Conservation (phyloP, 2,329 filamentous ascomycete genomes). For the Annulohypoxylon truncatum region DNA sequence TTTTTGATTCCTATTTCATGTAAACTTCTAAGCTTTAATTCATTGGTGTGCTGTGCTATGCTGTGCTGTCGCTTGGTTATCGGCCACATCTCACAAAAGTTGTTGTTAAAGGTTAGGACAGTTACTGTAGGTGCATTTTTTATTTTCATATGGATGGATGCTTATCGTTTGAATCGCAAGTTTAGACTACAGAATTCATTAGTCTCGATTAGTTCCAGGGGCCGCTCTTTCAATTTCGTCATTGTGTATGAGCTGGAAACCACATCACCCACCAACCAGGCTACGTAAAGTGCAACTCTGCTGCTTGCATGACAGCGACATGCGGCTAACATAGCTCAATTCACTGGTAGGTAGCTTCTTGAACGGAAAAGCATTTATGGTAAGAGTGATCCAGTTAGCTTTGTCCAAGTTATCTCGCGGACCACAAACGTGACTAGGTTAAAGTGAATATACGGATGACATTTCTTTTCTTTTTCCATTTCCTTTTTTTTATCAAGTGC, state of each 20-base stretch:
- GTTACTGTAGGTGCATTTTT: background rate
- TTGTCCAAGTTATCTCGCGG: conserved; percentile 18
- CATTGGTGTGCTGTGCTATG: background rate
- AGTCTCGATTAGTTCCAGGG: conserved; percentile 25
- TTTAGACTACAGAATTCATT: conserved; percentile 4
- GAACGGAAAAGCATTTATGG: conserved; percentile 1
- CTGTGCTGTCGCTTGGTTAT: background rate
- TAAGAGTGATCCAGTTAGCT: conserved; percentile 3
- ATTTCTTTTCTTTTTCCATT: background rate
- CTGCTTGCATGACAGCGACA: conserved; percentile 2
- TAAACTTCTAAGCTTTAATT: background rate
- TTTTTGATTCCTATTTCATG: background rate
- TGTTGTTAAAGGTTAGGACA: background rate
- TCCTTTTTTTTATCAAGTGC: background rate
- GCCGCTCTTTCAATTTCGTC: conserved; percentile 29
- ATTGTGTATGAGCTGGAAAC: conserved; percentile 26
- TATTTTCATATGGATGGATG: background rate
- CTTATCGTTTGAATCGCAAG: no score
- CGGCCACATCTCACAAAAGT: background rate
- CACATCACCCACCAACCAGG: conserved; percentile 16
- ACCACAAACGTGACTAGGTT: background rate
- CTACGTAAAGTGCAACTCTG: conserved; percentile 19
- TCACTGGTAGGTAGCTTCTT: background rate
- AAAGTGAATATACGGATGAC: background rate
- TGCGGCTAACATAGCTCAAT: conserved; percentile 22